phyloP scores from a whole-genome alignment of 75 land plant genomes.

The Cupressus sempervirens region DNA sequence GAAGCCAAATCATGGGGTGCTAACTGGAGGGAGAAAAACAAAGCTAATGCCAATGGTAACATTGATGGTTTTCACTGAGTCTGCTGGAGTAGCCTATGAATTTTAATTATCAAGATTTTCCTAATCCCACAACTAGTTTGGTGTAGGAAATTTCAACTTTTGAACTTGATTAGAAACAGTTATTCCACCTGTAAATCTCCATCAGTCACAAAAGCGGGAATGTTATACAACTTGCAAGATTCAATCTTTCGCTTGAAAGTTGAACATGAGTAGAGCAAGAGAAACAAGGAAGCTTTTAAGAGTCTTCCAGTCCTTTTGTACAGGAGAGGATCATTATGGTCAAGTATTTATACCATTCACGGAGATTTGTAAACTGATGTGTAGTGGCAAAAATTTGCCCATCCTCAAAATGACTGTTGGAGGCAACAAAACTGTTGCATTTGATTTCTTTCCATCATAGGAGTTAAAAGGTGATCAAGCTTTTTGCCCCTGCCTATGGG shows the following conservation, averaged over 20 bases:
- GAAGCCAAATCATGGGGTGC: constrained; percentile 90
- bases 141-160: not conserved
- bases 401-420: not conserved
- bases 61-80: constrained; percentile 19
- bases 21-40: constrained; percentile 68
- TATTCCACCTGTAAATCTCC: constrained; percentile 5
- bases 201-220: not conserved
- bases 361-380: not conserved
- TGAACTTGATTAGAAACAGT: not conserved
- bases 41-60: constrained; percentile 31
- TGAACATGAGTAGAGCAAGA: not conserved
- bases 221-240: not conserved
- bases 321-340: not conserved
- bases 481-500: not conserved
- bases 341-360: not conserved
- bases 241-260: not conserved
- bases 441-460: not conserved
- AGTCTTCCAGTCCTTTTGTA: not conserved
- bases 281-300: not conserved
- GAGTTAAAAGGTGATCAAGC: not conserved
- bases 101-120: not conserved
- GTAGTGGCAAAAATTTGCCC: not conserved
- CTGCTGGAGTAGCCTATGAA: not conserved
- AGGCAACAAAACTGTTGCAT: not conserved
- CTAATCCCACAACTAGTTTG: not conserved